Evolutionary conservation across 2,329 filamentous ascomycete species (phyloP).

Genomic region (Pseudogymnoascus pannorum): DNA sequence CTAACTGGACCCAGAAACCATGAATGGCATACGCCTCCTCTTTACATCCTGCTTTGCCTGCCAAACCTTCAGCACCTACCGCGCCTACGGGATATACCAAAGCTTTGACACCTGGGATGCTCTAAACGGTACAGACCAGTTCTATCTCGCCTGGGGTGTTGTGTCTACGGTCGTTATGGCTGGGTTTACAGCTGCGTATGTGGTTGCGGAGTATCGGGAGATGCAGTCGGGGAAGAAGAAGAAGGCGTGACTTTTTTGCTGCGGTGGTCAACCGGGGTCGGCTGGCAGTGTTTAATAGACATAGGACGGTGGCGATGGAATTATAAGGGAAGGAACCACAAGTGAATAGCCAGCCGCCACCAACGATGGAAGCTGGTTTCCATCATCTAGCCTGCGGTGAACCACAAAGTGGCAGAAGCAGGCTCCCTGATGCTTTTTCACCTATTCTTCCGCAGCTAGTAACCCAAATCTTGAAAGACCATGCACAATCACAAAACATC

Average conservation of each 20-base stretch:
- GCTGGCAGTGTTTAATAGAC: neutral
- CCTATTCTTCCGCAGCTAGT: neutral
- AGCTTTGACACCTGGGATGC: neutral
- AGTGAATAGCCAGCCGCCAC: neutral
- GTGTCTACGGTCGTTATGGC: neutral
- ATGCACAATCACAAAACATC: conserved; percentile 18
- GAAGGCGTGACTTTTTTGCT: neutral
- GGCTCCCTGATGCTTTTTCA: neutral
- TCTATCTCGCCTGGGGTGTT: neutral
- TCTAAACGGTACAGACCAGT: neutral
- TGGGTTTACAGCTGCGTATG: neutral
- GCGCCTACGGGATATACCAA: neutral
- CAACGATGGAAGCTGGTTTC: neutral
- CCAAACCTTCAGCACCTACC: neutral
- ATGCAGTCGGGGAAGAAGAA: neutral
- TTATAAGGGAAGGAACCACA: neutral
- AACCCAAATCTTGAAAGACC: conserved; percentile 10
- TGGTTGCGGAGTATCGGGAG: neutral
- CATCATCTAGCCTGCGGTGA: neutral
- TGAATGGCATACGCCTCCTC: neutral
- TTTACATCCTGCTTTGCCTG: neutral
- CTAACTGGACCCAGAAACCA: neutral
- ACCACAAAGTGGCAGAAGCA: neutral
- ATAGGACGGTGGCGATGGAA: neutral
- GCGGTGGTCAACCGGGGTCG: neutral